Percentiles rank a stretch among this genome's conserved stretches.
Evolutionary conservation across 1,139 yeast species (phyloP).

Genomic region (Nakaseomyces sp.): DNA sequence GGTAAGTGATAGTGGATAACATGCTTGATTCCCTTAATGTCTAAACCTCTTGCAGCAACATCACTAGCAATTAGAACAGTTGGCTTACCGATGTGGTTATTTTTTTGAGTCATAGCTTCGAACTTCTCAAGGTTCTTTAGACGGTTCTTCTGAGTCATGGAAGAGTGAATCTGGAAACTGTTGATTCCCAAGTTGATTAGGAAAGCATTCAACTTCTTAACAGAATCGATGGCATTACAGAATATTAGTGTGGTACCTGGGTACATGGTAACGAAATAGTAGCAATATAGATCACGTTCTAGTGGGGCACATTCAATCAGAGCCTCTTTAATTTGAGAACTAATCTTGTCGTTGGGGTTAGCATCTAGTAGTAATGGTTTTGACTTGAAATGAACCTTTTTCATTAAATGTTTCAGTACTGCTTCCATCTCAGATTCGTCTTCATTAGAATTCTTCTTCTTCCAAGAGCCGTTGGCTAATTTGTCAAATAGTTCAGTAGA

Average conservation of each 20-base stretch:
- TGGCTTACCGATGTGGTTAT: conserved; percentile 26
- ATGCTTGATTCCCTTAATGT: conserved; percentile 83
- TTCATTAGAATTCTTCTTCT: conserved; percentile 33
- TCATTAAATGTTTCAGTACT: conserved; percentile 46
- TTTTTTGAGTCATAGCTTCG: conserved; percentile 43
- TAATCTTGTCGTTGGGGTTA: conserved; percentile 76
- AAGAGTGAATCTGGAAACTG: conserved; percentile 79
- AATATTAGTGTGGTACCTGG: conserved; percentile 88
- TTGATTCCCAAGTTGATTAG: conserved; percentile 62
- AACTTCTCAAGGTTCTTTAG: conserved; percentile 73
- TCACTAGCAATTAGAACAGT: conserved; percentile 87
- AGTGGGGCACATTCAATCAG: conserved; percentile 84
- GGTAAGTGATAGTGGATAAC: conserved; percentile 96
- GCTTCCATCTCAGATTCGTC: conserved; percentile 41
- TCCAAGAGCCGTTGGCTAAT: conserved; percentile 39
- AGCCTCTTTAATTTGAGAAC: conserved; percentile 72
- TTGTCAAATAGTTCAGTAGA: conserved; percentile 74
- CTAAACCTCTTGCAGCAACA: conserved; percentile 97
- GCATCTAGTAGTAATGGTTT: conserved; percentile 68
- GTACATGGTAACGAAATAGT: conserved; percentile 77
- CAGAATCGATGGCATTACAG: conserved; percentile 90
- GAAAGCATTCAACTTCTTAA: conserved; percentile 72
- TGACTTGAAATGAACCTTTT: conserved; percentile 52
- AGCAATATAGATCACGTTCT: conserved; percentile 83
- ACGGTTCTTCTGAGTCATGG: conserved; percentile 93